Conservation (phyloP, 768 basidiomycete species). For the Astraeus odoratus region DNA sequence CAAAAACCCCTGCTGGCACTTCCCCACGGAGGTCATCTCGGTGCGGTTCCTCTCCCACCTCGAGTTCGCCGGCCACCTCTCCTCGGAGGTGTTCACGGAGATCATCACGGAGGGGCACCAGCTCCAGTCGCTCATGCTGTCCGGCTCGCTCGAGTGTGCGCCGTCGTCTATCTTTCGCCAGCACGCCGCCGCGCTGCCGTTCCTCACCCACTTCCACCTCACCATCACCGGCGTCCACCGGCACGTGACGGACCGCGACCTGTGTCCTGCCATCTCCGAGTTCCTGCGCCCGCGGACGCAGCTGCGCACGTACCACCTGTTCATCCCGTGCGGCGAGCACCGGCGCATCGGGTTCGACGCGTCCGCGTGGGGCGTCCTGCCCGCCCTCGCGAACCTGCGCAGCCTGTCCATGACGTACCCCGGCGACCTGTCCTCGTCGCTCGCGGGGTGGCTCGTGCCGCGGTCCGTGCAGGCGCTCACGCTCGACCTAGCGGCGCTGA, state of each 20-base stretch:
- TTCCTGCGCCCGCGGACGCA: constrained; percentile 52
- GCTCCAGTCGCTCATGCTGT: constrained; percentile 53
- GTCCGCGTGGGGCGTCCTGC: constrained; percentile 64
- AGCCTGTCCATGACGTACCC: constrained; percentile 58
- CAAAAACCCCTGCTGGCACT: constrained; percentile 49
- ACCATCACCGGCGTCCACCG: constrained; percentile 37
- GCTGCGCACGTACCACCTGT: constrained; percentile 47
- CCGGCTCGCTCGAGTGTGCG: constrained; percentile 46
- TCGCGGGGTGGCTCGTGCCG: constrained; percentile 67
- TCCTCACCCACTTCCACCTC: constrained; percentile 61
- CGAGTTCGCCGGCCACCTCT: constrained; percentile 53
- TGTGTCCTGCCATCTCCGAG: constrained; percentile 63
- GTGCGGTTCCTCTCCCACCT: constrained; percentile 61
- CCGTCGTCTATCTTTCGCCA: constrained; percentile 46
- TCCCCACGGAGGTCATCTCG: constrained; percentile 46
- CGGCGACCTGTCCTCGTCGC: constrained; percentile 50
- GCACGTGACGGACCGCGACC: constrained; percentile 46
- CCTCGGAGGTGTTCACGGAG: constrained; percentile 46
- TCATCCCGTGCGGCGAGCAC: constrained; percentile 38
- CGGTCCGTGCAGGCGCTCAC: constrained; percentile 41
- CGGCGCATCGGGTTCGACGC: constrained; percentile 60
- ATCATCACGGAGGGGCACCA: constrained; percentile 57
- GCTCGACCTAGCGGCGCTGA: constrained; percentile 31
- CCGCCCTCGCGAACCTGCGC: constrained; percentile 45
- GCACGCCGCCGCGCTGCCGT: constrained; percentile 40